A percentile compares a stretch with the other conserved stretches of the same genome.
Conservation (phyloP, 805 yeast species). For the Myxozyma mucilagina region DNA sequence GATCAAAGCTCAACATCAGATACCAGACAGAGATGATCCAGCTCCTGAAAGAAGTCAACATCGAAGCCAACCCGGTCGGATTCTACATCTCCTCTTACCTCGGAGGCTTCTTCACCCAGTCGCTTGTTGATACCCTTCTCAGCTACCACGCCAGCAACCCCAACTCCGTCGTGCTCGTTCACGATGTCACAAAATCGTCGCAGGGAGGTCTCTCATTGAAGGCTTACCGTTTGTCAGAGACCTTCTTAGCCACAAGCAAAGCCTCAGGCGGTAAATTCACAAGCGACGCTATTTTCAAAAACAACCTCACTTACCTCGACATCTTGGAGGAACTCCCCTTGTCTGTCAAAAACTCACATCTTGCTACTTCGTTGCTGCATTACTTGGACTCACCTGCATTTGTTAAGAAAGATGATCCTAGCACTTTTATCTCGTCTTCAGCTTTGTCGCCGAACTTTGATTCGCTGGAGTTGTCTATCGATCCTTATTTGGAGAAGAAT, state of each 20-base stretch:
- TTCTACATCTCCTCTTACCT: conserved; percentile 74
- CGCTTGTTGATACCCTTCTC: conserved; percentile 65
- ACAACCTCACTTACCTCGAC: conserved; percentile 62
- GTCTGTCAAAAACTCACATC: conserved; percentile 63
- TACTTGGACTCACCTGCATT: conserved; percentile 28
- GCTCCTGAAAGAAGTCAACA: conserved; percentile 59
- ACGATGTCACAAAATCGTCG: conserved; percentile 59
- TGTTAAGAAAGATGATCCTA: conserved; percentile 22
- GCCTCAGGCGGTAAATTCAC: conserved; percentile 58
- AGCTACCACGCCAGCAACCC: conserved; percentile 61
- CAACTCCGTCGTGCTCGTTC: conserved; percentile 52
- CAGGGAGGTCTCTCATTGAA: conserved; percentile 63
- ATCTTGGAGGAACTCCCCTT: conserved; percentile 73
- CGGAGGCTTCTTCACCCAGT: conserved; percentile 65
- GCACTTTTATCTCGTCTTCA: conserved; percentile 18
- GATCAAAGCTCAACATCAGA: conserved; percentile 60
- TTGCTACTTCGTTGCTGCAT: conserved; percentile 57
- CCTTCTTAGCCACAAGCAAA: conserved; percentile 54
- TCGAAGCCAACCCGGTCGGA: conserved; percentile 72
- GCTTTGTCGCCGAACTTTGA: conserved; percentile 39
- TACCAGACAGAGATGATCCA: conserved; percentile 69
- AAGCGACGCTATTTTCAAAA: conserved; percentile 59
- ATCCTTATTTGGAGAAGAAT: conserved; percentile 45
- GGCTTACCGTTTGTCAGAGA: conserved; percentile 66
- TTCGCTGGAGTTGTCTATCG: conserved; percentile 46